Evolutionary conservation across 345 rosid genomes (phyloP), one percentile per base, ranked within the genome.

Genomic region (Gossypium thurberi): DNA sequence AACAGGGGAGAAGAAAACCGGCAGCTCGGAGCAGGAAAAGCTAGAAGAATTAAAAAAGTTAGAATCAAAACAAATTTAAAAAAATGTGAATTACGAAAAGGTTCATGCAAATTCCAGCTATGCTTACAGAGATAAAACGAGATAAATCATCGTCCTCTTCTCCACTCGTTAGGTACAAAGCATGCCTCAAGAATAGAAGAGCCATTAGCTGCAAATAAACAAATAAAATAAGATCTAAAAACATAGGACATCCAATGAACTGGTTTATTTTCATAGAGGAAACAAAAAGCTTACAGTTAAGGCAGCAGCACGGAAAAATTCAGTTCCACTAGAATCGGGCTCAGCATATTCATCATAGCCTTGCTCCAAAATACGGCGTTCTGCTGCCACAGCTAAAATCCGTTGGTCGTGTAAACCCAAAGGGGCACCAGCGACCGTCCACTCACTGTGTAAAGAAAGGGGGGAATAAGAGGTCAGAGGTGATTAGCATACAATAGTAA

Each of bases 181-280:
- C 60, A 56, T 56, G 60, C 60, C 60, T 56, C 60, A 56, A 56
- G 60, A 56, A 56, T 20, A 56, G 60, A 56, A 56, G 60, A 56
- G 60, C 60, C 60, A 56, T 21, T 18, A 56, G 60, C 60, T 56
- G 60, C 60, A 56, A 56, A 51, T 51, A 51, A 51, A 51, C 60
- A 56, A 56, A 51, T 51, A 51, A 51, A 51, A 51, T 51, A 55
- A 55, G 23, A 55, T 20, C 4, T 2, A 55, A 20, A 55, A 56
- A 21, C 60, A 20, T 56, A 56, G 12, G 26, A 56, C 10, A 10
- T 25, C 21, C 21, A 8, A 55, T 18, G 21, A 55, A 2, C 8
- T 18, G 13, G 8, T 20, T 56, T 18, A 10, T 56, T 56, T 56
- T 56, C 60, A 56, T 20, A 20, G 60, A 56, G 28, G 60, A 56